A percentile compares a stretch with the other conserved stretches of the same genome.
Conservation (phyloP, 768 basidiomycete species). For the Mycena sanguinolenta region DNA sequence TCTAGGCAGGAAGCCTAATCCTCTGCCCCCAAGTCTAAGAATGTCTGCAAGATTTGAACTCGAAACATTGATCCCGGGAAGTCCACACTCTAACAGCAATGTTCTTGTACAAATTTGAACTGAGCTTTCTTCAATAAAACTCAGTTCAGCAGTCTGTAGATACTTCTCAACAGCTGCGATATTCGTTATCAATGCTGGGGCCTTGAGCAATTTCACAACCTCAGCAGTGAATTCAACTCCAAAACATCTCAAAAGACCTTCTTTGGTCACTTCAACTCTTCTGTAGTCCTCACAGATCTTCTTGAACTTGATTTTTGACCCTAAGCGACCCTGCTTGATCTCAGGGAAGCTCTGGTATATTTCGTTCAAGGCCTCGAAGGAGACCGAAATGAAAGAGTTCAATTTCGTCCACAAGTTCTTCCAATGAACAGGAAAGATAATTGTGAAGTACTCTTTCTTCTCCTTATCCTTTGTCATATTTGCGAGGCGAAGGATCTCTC, state of each 20-base stretch:
- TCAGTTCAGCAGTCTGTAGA: too few species aligned
- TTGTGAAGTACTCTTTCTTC: constrained; percentile 13
- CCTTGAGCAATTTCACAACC: background rate
- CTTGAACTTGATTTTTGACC: background rate
- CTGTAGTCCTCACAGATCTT: background rate
- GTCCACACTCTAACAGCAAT: too few species aligned
- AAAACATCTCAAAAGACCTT: constrained; percentile 7
- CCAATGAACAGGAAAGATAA: background rate
- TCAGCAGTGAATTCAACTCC: background rate
- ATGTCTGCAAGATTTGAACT: too few species aligned
- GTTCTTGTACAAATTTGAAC: too few species aligned
- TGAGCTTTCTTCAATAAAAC: too few species aligned
- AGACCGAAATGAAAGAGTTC: background rate
- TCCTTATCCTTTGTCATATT: background rate
- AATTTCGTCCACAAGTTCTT: background rate
- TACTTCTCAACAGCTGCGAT: too few species aligned
- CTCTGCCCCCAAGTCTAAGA: too few species aligned
- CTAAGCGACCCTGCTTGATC: background rate
- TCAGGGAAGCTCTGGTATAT: constrained; percentile 10
- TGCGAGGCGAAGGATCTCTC: constrained; percentile 7
- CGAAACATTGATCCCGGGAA: too few species aligned
- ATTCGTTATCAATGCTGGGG: too few species aligned
- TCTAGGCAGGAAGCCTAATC: too few species aligned
- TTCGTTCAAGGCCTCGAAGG: constrained; percentile 9
- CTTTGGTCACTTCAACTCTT: background rate